These are phyloP conservation scores for Aspergillus tanneri DNA, from an alignment of 2,329 filamentous ascomycete genomes.

Conservation along the genomic window DNA sequence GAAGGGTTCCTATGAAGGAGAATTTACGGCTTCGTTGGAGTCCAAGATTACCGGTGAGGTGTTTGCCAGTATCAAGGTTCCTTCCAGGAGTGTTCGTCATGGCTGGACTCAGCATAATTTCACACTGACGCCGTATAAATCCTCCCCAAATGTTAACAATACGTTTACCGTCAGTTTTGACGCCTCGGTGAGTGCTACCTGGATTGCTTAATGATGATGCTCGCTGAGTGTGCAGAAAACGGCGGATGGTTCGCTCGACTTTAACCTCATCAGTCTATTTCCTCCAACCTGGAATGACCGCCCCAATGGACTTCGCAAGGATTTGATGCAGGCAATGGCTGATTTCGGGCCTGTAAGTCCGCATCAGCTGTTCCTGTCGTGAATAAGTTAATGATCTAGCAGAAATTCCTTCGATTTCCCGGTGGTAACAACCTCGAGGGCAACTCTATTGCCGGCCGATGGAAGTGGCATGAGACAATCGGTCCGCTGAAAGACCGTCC, in stretches of 20 bases:
- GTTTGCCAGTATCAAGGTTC: constrained; percentile 30
- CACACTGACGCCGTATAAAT: constrained; percentile 23
- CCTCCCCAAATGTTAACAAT: constrained; percentile 46
- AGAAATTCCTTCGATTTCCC: constrained; percentile 52
- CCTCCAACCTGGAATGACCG: constrained; percentile 55
- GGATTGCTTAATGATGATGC: rapidly evolving
- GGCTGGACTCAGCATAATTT: constrained; percentile 45
- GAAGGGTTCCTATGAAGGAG: constrained; percentile 36
- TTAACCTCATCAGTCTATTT: constrained; percentile 55
- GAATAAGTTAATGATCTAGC: too few relatives aligned
- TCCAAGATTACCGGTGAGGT: constrained; percentile 41
- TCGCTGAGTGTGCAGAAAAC: constrained; percentile 27
- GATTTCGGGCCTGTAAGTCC: constrained; percentile 25
- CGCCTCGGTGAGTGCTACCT: constrained; percentile 30
- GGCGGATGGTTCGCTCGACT: constrained; percentile 45
- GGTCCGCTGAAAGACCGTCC: constrained; percentile 51
- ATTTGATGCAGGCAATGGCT: constrained; percentile 47
- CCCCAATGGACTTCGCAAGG: constrained; percentile 52
- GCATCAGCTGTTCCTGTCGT: too few relatives aligned
- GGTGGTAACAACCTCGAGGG: constrained; percentile 55
- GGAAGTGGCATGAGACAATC: constrained; percentile 55
- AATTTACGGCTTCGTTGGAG: constrained; percentile 39
- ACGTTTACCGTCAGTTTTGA: constrained; percentile 54
- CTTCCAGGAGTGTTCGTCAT: constrained; percentile 40
- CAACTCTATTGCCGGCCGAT: constrained; percentile 33